phyloP scores from a whole-genome alignment of 2,329 filamentous ascomycete species.

The Calonectria honghensis region DNA sequence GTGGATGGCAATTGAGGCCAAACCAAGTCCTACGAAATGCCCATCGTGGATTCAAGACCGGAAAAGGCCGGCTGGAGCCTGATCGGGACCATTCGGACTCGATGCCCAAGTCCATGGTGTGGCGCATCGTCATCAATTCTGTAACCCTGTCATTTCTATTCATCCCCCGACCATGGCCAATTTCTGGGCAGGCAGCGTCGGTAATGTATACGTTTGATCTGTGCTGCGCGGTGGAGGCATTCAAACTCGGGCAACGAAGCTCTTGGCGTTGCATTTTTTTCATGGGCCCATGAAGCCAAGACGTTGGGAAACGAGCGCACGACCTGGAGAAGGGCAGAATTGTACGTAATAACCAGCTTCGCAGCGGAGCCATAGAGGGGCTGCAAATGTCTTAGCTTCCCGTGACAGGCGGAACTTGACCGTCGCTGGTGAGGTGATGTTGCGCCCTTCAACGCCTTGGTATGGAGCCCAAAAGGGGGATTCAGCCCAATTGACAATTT shows the following conservation, averaged over 20 bases:
- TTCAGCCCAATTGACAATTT: constrained; percentile 22
- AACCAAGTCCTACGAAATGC: no score
- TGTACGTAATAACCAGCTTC: constrained; percentile 41
- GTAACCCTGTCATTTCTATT: constrained; percentile 12
- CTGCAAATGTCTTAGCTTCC: constrained; percentile 32
- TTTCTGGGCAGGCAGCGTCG: constrained; percentile 8
- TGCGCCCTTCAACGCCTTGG: background rate
- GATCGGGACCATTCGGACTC: constrained; percentile 30
- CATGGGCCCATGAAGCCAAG: constrained; percentile 2
- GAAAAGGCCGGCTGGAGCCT: constrained; percentile 26
- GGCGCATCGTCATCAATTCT: constrained; percentile 29
- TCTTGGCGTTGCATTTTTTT: constrained; percentile 31
- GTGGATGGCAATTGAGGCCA: no score
- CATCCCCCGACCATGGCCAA: constrained; percentile 7
- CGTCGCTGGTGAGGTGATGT: constrained; percentile 30
- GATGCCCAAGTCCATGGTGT: constrained; percentile 30
- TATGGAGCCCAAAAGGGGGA: constrained; percentile 1
- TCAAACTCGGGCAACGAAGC: constrained; percentile 30
- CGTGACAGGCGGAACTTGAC: constrained; percentile 42
- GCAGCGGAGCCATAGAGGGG: constrained; percentile 40
- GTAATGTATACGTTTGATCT: constrained; percentile 31
- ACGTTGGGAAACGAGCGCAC: constrained; percentile 11
- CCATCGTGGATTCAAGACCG: background rate
- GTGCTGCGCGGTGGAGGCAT: constrained; percentile 25
- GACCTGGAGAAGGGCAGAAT: constrained; percentile 31